Percentiles rank a stretch among this genome's conserved stretches.
These are phyloP conservation scores for Fusarium sp. DNA, from an alignment of 2,329 filamentous ascomycete genomes.

Conservation along the genomic window DNA sequence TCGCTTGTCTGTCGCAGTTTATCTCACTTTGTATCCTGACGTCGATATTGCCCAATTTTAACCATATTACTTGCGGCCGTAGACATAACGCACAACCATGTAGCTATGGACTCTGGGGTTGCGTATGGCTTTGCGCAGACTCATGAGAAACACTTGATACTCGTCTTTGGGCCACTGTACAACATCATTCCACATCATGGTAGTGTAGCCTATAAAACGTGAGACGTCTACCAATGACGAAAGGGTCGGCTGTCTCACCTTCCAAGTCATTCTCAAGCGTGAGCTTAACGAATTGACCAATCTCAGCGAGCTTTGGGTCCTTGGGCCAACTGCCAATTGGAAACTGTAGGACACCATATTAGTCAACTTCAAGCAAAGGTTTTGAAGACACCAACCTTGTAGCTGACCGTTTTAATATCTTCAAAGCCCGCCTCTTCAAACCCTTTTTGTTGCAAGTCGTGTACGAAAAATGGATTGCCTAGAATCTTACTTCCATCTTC, in stretches of 20 bases:
- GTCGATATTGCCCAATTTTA: too few species aligned
- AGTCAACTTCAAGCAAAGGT: fast-evolving
- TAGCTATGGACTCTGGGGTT: background rate
- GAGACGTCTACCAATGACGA: fast-evolving
- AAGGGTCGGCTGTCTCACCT: fast-evolving
- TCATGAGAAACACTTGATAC: background rate
- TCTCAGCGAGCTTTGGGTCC: background rate
- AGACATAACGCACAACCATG: background rate
- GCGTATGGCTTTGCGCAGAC: background rate
- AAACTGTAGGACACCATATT: fast-evolving
- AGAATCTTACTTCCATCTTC: background rate
- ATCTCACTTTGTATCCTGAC: too few species aligned
- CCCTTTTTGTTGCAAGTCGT: background rate
- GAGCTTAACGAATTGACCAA: background rate
- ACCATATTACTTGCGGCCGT: background rate
- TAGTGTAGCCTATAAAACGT: background rate
- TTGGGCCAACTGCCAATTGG: background rate
- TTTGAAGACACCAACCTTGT: background rate
- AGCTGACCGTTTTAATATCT: background rate
- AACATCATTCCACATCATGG: constrained; percentile 1
- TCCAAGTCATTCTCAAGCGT: constrained; percentile 1
- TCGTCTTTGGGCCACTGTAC: background rate
- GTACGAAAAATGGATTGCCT: background rate
- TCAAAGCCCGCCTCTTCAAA: background rate
- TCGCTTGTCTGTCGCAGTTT: too few species aligned